phyloP scores from a whole-genome alignment of 2,329 filamentous ascomycete genomes.

The Ilyonectria sp. region DNA sequence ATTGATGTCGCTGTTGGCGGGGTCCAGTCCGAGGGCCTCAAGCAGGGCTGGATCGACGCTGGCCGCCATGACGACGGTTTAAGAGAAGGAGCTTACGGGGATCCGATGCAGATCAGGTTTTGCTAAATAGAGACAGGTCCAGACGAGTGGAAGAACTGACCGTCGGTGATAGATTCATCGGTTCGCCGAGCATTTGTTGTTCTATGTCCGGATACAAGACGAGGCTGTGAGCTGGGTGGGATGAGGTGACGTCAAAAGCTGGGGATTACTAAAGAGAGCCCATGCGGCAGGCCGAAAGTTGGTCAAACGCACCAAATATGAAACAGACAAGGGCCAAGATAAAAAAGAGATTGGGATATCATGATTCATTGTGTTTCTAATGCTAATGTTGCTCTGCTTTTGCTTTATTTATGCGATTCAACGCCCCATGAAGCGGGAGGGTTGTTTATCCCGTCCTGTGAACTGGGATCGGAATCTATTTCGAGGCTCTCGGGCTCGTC shows the following conservation, averaged over 20 bases:
- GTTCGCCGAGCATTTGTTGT: slow-evolving; percentile 11
- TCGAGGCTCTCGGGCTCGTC: not conserved
- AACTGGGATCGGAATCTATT: not conserved
- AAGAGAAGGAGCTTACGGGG: slow-evolving; percentile 9
- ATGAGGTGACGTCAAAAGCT: slow-evolving; percentile 49
- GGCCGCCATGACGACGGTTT: slow-evolving; percentile 54
- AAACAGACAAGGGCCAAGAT: not conserved
- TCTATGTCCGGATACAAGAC: slow-evolving; percentile 6
- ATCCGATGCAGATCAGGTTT: not conserved
- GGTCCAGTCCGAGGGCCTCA: slow-evolving; percentile 72
- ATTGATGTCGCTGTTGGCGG: slow-evolving; percentile 67
- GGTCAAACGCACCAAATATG: not conserved
- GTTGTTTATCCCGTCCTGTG: not conserved
- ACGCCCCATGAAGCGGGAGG: not conserved
- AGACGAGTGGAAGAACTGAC: not conserved
- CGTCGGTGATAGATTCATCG: slow-evolving; percentile 4
- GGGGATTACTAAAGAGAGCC: slow-evolving; percentile 41
- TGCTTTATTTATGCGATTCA: not conserved
- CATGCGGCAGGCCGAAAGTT: slow-evolving; percentile 25
- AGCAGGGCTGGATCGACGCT: slow-evolving; percentile 75
- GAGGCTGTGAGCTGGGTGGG: slow-evolving; percentile 25
- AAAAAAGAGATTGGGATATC: not conserved
- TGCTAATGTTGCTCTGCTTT: not conserved
- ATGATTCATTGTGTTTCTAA: slow-evolving; percentile 1
- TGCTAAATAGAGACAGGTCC: not conserved